Percentiles rank a stretch among this genome's conserved stretches.
Conservation (phyloP, 345 rosid genomes). For the Moricandia arvensis region DNA sequence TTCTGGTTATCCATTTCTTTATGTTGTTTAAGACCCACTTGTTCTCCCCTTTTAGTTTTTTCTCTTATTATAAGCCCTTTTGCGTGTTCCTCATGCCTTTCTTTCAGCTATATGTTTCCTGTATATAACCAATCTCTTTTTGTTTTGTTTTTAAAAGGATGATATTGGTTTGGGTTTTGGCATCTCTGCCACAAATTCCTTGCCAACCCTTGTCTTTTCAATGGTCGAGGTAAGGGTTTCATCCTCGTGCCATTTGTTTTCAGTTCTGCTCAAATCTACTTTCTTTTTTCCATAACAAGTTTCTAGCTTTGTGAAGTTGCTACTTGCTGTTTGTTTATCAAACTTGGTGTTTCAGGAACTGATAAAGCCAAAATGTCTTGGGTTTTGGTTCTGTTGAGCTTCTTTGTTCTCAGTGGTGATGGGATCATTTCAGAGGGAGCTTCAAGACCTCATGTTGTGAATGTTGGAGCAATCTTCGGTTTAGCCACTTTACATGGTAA, state of each 20-base stretch:
- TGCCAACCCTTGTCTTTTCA: conserved; percentile 11
- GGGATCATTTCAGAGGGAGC: conserved; percentile 43
- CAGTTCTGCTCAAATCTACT: conserved; percentile 27
- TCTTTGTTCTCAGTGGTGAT: conserved; percentile 35
- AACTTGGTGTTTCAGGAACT: conserved; percentile 37
- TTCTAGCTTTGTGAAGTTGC: conserved; percentile 14
- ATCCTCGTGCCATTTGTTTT: conserved; percentile 30
- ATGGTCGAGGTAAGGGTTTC: conserved; percentile 38
- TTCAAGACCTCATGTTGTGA: conserved; percentile 43
- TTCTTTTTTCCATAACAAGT: conserved; percentile 10
- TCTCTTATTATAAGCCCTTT: not conserved
- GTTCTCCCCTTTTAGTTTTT: not conserved
- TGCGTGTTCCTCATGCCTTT: conserved; percentile 29
- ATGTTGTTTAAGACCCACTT: conserved; percentile 1
- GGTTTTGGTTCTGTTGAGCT: conserved; percentile 43
- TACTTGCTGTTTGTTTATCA: not conserved
- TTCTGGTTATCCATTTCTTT: not conserved
- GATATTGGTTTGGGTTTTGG: conserved; percentile 27
- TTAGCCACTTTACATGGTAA: conserved; percentile 46
- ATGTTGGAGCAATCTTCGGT: conserved; percentile 70
- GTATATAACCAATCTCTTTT: conserved; percentile 22
- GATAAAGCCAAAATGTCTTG: conserved; percentile 44
- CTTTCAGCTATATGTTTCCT: conserved; percentile 13
- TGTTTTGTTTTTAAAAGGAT: conserved; percentile 13
- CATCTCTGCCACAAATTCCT: conserved; percentile 28